Evolutionary conservation across 2,329 filamentous ascomycete species (phyloP).

Genomic region (Setomelanomma holmii): DNA sequence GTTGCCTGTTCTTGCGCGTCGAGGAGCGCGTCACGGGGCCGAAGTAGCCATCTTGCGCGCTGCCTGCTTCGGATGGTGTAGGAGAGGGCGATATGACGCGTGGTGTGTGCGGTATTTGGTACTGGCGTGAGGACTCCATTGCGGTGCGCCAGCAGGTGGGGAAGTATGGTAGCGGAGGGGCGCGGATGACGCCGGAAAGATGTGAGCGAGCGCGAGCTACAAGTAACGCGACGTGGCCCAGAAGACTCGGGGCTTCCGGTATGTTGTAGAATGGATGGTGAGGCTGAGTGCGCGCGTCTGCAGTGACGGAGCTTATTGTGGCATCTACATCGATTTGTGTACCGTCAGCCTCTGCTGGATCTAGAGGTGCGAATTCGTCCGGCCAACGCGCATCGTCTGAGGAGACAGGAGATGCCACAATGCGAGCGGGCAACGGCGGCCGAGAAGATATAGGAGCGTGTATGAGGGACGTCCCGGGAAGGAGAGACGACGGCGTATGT

Average conservation of each 20-base stretch:
- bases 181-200: constrained; percentile 64
- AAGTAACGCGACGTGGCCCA: constrained; percentile 34
- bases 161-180: constrained; percentile 67
- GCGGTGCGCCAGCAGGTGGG: constrained; percentile 45
- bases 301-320: constrained; percentile 19
- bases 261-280: constrained; percentile 15
- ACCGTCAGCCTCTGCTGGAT: constrained; percentile 24
- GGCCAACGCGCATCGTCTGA: constrained; percentile 43
- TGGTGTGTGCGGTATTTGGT: constrained; percentile 76
- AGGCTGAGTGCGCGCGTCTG: constrained; percentile 26
- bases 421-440: constrained; percentile 33
- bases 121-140: constrained; percentile 57
- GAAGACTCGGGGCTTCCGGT: constrained; percentile 16
- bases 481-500: constrained; percentile 15
- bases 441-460: constrained; percentile 18
- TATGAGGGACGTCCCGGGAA: constrained; percentile 3
- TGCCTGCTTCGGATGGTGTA: constrained; percentile 52
- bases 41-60: constrained; percentile 67
- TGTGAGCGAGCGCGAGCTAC: constrained; percentile 42
- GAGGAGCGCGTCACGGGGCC: constrained; percentile 81
- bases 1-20: constrained; percentile 63
- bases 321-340: constrained; percentile 33
- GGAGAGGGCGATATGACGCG: constrained; percentile 91
- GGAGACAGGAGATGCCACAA: constrained; percentile 42
- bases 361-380: constrained; percentile 42